Conservation (phyloP, 352 stramenopile genomes). For the Thraustotheca clavata region DNA sequence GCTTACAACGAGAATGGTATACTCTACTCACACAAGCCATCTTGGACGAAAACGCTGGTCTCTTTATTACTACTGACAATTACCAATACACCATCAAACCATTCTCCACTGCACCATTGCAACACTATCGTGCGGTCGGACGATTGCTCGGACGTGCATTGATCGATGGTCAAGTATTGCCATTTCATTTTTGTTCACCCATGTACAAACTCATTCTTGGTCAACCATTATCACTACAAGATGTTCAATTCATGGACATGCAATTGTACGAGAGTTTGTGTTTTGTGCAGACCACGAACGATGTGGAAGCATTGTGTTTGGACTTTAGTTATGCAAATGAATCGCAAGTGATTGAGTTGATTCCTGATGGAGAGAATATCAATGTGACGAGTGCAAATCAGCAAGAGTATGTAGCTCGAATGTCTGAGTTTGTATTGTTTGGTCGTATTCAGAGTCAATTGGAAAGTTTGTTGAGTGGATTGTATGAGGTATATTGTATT, state of each 20-base stretch:
- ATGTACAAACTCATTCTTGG: constrained; percentile 66
- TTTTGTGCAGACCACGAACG: constrained; percentile 48
- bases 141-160: constrained; percentile 57
- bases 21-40: constrained; percentile 16
- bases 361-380: constrained; percentile 81
- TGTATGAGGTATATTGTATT: constrained; percentile 76
- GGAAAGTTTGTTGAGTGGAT: constrained; percentile 81
- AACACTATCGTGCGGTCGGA: constrained; percentile 26
- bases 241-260: constrained; percentile 63
- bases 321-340: constrained; percentile 67
- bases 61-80: constrained; percentile 13
- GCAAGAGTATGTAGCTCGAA: constrained; percentile 90
- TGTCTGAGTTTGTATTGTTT: constrained; percentile 91
- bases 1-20: constrained; percentile 79
- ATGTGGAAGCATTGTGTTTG: constrained; percentile 49
- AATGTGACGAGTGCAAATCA: constrained; percentile 93
- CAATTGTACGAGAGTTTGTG: constrained; percentile 57
- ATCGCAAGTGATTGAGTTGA: constrained; percentile 83
- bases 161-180: constrained; percentile 65
- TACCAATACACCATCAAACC: constrained; percentile 15
- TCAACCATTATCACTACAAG: constrained; percentile 39
- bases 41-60: background rate
- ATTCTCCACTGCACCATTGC: background rate
- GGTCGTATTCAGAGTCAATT: constrained; percentile 87
- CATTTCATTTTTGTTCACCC: constrained; percentile 50